phyloP scores from a whole-genome alignment of 148 eudicot genomes.

The Silene conica region DNA sequence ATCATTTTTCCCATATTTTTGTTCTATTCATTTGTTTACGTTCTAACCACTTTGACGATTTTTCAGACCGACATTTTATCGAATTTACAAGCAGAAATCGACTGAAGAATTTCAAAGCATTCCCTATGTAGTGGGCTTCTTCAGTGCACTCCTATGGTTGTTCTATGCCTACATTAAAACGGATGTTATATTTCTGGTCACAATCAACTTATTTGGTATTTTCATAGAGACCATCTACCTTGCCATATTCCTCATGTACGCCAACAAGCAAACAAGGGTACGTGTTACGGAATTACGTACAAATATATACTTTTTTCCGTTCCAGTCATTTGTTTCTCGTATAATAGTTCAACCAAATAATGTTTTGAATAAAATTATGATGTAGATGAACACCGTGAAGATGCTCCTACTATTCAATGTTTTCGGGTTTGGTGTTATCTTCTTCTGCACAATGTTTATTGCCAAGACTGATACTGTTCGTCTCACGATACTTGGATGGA shows the following conservation, averaged over 20 bases:
- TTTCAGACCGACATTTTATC: conserved; percentile 55
- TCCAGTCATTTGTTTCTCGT: no score
- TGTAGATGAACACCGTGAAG: conserved; percentile 44
- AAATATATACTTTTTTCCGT: neutral
- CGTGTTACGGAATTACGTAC: conserved; percentile 14
- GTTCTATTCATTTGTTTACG: no score
- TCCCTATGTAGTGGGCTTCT: conserved; percentile 54
- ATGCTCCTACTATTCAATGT: conserved; percentile 41
- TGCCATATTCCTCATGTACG: conserved; percentile 41
- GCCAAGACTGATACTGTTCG: conserved; percentile 33
- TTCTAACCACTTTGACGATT: neutral
- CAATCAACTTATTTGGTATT: conserved; percentile 53
- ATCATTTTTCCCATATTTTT: no score
- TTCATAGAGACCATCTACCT: conserved; percentile 54
- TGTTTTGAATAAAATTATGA: neutral
- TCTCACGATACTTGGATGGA: conserved; percentile 54
- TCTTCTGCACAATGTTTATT: conserved; percentile 37
- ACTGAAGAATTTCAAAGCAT: conserved; percentile 56
- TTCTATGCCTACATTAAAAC: conserved; percentile 48
- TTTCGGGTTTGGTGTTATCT: conserved; percentile 46
- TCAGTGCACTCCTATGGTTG: conserved; percentile 47
- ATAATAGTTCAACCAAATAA: no score
- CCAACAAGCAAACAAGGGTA: conserved; percentile 46
- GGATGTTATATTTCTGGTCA: conserved; percentile 41
- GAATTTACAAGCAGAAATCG: conserved; percentile 55